Evolutionary conservation across 2,329 filamentous ascomycete genomes (phyloP).

Genomic region (Emmonsia crescens): DNA sequence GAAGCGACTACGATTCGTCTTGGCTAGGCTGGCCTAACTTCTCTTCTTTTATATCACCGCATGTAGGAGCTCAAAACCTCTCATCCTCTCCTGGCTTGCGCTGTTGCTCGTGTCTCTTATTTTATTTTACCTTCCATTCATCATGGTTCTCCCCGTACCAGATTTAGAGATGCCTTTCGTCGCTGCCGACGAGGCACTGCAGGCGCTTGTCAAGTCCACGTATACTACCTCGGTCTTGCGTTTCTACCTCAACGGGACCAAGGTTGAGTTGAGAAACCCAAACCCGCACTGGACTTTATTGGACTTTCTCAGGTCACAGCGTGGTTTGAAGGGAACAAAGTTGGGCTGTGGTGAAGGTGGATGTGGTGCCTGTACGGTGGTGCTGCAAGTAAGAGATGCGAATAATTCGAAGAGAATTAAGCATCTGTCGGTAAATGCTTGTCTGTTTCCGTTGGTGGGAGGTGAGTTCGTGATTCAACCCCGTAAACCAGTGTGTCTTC

Average conservation of each 20-base stretch:
- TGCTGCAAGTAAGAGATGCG: conserved; percentile 24
- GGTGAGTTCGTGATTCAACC: conserved; percentile 9
- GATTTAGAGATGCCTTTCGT: neutral
- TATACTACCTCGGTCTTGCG: conserved; percentile 44
- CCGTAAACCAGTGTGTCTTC: neutral
- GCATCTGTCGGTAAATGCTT: conserved; percentile 81
- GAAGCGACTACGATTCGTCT: too few species aligned
- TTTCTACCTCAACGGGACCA: conserved; percentile 82
- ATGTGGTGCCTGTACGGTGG: conserved; percentile 83
- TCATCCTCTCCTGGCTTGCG: neutral
- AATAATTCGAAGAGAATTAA: conserved; percentile 65
- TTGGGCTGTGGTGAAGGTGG: conserved; percentile 82
- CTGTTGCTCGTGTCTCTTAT: neutral
- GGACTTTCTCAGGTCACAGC: conserved; percentile 72
- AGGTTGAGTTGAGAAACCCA: conserved; percentile 63
- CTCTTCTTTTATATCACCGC: neutral
- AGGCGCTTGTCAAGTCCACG: conserved; percentile 9
- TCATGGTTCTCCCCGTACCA: neutral
- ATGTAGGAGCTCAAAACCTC: neutral
- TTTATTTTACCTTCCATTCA: neutral
- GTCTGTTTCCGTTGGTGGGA: conserved; percentile 74
- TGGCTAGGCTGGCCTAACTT: too few species aligned
- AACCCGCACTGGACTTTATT: conserved; percentile 78
- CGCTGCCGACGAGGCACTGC: conserved; percentile 5
- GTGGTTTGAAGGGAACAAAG: conserved; percentile 76